phyloP scores from a whole-genome alignment of 2,329 filamentous ascomycete genomes.

The Botryotinia globosa region DNA sequence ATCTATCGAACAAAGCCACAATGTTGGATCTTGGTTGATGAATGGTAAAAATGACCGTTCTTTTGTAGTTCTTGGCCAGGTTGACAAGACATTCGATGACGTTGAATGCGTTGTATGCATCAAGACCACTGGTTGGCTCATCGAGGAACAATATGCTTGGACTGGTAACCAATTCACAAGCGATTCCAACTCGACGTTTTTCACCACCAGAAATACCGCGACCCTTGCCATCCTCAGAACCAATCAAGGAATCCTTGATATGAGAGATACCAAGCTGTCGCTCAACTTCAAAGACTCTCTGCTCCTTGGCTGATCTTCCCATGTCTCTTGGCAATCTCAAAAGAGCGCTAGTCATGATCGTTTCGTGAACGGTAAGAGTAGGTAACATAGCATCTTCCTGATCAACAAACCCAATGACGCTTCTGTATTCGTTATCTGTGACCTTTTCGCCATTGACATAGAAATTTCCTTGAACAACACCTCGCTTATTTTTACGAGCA shows the following conservation, averaged over 20 bases:
- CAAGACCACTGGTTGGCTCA: constrained; percentile 92
- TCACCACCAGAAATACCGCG: constrained; percentile 96
- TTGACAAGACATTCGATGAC: constrained; percentile 95
- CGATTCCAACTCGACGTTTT: constrained; percentile 93
- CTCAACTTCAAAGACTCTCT: constrained; percentile 88
- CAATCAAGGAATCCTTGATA: constrained; percentile 92
- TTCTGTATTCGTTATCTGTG: constrained; percentile 78
- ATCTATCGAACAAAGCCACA: constrained; percentile 89
- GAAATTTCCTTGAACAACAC: constrained; percentile 73
- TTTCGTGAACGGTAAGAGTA: constrained; percentile 95
- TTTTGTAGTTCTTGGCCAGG: constrained; percentile 91
- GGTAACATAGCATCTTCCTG: constrained; percentile 97
- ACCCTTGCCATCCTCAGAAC: constrained; percentile 90
- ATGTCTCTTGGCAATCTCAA: constrained; percentile 91
- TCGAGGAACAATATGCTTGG: constrained; percentile 96
- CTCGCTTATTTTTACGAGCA: constrained; percentile 94
- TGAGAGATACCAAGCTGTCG: constrained; percentile 91
- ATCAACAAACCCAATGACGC: constrained; percentile 93
- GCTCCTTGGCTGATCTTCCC: constrained; percentile 82
- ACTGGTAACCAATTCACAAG: constrained; percentile 95
- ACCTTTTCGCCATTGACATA: constrained; percentile 93
- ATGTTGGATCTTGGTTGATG: constrained; percentile 98
- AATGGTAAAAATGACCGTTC: constrained; percentile 97
- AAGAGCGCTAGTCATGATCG: constrained; percentile 89
- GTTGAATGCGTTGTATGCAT: constrained; percentile 97